phyloP scores from a whole-genome alignment of 2,329 filamentous ascomycete species.

The Stromatinia cepivora region DNA sequence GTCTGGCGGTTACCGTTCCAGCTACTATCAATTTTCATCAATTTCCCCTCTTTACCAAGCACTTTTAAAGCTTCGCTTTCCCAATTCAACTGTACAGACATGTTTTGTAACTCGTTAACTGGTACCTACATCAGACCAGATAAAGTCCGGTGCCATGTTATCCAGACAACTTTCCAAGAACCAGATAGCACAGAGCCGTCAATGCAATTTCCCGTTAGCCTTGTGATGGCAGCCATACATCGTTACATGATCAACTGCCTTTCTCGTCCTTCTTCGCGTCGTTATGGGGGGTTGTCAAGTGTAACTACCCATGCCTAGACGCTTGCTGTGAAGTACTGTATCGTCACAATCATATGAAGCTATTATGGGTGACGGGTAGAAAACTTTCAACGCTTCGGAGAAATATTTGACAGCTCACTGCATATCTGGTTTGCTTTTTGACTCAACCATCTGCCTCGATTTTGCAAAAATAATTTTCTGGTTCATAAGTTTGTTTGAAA shows the following conservation, averaged over 20 bases:
- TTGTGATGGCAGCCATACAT: conserved; percentile 13
- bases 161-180: conserved; percentile 17
- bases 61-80: conserved; percentile 8
- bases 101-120: conserved; percentile 15
- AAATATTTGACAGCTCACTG: conserved; percentile 20
- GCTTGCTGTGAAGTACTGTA: conserved; percentile 7
- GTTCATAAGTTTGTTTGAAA: neutral
- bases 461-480: conserved; percentile 5
- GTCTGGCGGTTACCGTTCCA: conserved; percentile 15
- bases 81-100: conserved; percentile 16
- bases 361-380: conserved; percentile 5
- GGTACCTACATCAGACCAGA: conserved; percentile 22
- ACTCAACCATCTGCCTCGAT: conserved; percentile 20
- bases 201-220: conserved; percentile 23
- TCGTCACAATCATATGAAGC: conserved; percentile 2
- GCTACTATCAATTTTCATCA: neutral
- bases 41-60: conserved; percentile 17
- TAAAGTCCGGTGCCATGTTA: conserved; percentile 19
- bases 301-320: conserved; percentile 15
- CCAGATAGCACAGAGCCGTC: conserved; percentile 20
- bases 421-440: conserved; percentile 22
- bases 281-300: conserved; percentile 13
- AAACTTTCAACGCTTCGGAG: conserved; percentile 19
- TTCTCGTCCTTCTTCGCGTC: conserved; percentile 20
- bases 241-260: conserved; percentile 21